Conservation (phyloP, 106 monocot species). For the Allium fistulosum region DNA sequence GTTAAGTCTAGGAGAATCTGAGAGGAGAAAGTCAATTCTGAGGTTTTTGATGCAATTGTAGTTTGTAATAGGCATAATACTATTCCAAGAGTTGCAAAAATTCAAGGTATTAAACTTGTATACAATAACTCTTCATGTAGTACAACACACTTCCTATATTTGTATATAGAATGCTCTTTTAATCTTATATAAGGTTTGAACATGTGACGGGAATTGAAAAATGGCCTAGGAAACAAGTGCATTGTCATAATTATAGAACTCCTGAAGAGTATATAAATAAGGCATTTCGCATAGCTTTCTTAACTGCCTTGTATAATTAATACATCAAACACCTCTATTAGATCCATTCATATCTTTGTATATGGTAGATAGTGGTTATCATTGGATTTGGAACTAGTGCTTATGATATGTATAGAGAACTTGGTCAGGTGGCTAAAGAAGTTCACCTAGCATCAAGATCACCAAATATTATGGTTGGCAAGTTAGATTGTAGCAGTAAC, state of each 20-base stretch:
- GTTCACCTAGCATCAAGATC: slow-evolving; percentile 75
- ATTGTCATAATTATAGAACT: slow-evolving; percentile 59
- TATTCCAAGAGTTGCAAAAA: slow-evolving; percentile 58
- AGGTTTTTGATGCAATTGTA: slow-evolving; percentile 73
- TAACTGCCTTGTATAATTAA: not conserved
- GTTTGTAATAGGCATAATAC: slow-evolving; percentile 84
- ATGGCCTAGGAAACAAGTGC: slow-evolving; percentile 55
- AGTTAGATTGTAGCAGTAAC: too few relatives aligned
- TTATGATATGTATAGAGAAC: slow-evolving; percentile 82
- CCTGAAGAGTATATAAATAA: slow-evolving; percentile 41
- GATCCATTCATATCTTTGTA: not conserved
- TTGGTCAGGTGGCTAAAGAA: slow-evolving; percentile 65
- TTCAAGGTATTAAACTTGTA: slow-evolving; percentile 39
- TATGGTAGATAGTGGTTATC: slow-evolving; percentile 56
- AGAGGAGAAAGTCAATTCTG: slow-evolving; percentile 19
- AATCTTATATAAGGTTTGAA: not conserved
- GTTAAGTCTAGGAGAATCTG: slow-evolving; percentile 26
- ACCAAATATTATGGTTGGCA: too few relatives aligned
- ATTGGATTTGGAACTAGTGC: slow-evolving; percentile 88
- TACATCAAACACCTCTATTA: not conserved
- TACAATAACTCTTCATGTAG: too few relatives aligned
- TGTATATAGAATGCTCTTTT: too few relatives aligned
- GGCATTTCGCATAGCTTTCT: too few relatives aligned
- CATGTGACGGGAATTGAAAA: slow-evolving; percentile 30
- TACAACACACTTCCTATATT: too few relatives aligned